phyloP scores from a whole-genome alignment of 371 early-diverging fungal genomes.

The Rhizopus sp. region DNA sequence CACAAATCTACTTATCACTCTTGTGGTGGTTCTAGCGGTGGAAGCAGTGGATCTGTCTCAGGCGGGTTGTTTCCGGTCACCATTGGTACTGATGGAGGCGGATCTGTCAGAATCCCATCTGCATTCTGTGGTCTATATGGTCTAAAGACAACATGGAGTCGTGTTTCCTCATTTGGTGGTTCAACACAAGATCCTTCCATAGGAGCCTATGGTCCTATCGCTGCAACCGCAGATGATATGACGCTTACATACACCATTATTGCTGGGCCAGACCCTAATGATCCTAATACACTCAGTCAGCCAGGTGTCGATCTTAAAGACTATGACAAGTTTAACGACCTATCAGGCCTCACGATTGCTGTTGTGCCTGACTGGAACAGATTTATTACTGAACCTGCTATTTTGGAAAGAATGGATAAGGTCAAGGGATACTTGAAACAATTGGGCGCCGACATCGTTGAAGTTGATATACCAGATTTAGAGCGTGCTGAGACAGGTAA shows the following conservation, averaged over 20 bases:
- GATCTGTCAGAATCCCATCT: conserved; percentile 68
- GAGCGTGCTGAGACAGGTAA: conserved; percentile 43
- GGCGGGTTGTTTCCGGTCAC: conserved; percentile 67
- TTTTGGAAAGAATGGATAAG: conserved; percentile 37
- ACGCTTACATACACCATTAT: conserved; percentile 62
- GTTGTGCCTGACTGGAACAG: conserved; percentile 27
- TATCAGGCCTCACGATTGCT: conserved; percentile 35
- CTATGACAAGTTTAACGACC: conserved; percentile 21
- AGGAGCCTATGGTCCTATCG: conserved; percentile 65
- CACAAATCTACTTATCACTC: conserved; percentile 48
- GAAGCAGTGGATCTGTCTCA: conserved; percentile 62
- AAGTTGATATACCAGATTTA: conserved; percentile 69
- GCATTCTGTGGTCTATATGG: conserved; percentile 74
- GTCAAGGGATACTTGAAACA: conserved; percentile 44
- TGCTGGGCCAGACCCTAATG: conserved; percentile 62
- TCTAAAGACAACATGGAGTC: conserved; percentile 69
- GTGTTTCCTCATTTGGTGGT: conserved; percentile 59
- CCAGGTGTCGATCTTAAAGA: conserved; percentile 25
- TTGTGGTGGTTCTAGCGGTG: conserved; percentile 78
- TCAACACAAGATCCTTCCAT: conserved; percentile 53
- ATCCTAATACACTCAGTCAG: conserved; percentile 17
- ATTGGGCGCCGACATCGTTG: conserved; percentile 64
- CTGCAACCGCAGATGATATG: conserved; percentile 65
- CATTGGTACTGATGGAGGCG: conserved; percentile 80
- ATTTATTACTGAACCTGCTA: conserved; percentile 37